Percentiles rank a stretch among this genome's conserved stretches.
Conservation (phyloP, 495 filamentous ascomycete species). For the Choiromyces venosus region DNA sequence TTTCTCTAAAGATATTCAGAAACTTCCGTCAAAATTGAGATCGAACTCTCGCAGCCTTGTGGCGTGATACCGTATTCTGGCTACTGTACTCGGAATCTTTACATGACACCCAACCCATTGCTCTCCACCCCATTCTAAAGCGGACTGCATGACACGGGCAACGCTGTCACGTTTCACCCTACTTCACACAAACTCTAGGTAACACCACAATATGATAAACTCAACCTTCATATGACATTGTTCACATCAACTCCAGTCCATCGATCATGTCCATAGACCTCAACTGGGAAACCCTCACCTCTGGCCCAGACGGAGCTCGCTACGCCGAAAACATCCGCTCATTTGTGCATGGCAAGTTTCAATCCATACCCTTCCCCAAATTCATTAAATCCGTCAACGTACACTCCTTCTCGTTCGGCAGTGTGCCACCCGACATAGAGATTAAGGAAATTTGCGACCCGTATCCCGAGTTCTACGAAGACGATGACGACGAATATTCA, state of each 20-base stretch:
- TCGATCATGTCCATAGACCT: conserved; percentile 86
- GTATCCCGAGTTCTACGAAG: conserved; percentile 92
- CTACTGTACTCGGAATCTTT: too few relatives aligned
- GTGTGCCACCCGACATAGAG: conserved; percentile 72
- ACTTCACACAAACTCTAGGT: background rate
- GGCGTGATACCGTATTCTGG: too few relatives aligned
- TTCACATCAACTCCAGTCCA: background rate
- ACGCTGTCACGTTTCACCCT: background rate
- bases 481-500: conserved; percentile 55
- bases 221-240: background rate
- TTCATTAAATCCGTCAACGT: conserved; percentile 96
- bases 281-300: conserved; percentile 89
- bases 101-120: background rate
- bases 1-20: too few relatives aligned
- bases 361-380: conserved; percentile 78
- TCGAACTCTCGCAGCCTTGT: too few relatives aligned
- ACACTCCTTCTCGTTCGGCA: conserved; percentile 88
- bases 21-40: too few relatives aligned
- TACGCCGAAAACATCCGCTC: conserved; percentile 80
- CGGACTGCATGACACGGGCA: too few relatives aligned
- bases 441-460: conserved; percentile 96
- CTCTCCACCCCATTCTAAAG: background rate
- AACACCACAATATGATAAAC: background rate
- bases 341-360: conserved; percentile 94
- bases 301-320: conserved; percentile 73